Percentiles rank a stretch among this genome's conserved stretches.
Conservation (phyloP, 2,329 filamentous ascomycete species). For the Scedosporium dehoogii region DNA sequence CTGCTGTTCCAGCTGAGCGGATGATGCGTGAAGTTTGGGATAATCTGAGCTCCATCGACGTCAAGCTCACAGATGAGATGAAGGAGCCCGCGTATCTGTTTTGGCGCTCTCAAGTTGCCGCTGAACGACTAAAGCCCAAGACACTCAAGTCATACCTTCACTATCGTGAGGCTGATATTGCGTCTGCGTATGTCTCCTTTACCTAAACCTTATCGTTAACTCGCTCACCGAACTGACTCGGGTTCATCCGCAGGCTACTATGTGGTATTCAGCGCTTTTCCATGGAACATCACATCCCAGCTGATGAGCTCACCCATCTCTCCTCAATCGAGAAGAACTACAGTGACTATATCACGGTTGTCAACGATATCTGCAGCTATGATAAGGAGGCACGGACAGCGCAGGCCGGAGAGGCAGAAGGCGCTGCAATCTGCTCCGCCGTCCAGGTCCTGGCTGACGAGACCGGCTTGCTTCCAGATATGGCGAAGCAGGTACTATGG, state of each 20-base stretch:
- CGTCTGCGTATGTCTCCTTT: constrained; percentile 22
- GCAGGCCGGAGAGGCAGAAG: constrained; percentile 12
- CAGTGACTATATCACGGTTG: constrained; percentile 25
- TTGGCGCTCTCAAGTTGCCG: constrained; percentile 29
- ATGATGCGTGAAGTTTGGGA: constrained; percentile 31
- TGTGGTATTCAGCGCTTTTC: constrained; percentile 26
- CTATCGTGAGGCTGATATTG: constrained; percentile 28
- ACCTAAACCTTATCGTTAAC: neutral
- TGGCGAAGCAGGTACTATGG: constrained; percentile 9
- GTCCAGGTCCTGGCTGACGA: constrained; percentile 20
- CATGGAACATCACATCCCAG: constrained; percentile 20
- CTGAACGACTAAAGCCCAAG: constrained; percentile 15
- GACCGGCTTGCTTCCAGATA: constrained; percentile 10
- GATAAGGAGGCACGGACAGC: constrained; percentile 24
- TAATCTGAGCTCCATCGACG: constrained; percentile 24
- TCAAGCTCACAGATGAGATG: constrained; percentile 23
- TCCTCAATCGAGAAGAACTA: constrained; percentile 21
- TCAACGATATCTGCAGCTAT: constrained; percentile 31
- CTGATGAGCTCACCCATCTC: constrained; percentile 16
- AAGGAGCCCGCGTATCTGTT: constrained; percentile 27
- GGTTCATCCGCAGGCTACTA: constrained; percentile 16
- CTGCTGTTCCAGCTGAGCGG: constrained; percentile 21
- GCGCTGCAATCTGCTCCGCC: constrained; percentile 19
- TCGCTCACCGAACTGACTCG: neutral
- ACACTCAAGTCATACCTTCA: constrained; percentile 23